Evolutionary conservation across 75 land plant species (phyloP), one percentile per base, ranked within the genome.

Genomic region (Sequoia sempervirens): DNA sequence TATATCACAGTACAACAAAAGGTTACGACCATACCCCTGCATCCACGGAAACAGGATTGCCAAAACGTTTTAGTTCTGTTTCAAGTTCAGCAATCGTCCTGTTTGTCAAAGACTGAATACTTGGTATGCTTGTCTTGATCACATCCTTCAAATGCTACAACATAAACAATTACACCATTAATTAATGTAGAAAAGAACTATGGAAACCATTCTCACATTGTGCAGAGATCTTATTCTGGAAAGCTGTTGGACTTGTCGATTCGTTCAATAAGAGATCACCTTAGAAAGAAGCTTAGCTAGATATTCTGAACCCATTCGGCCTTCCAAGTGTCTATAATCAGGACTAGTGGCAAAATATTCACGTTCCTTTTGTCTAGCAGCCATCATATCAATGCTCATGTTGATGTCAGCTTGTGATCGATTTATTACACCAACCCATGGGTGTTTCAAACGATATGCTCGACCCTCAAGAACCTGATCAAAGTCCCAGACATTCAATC

Each of bases 361-460:
- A 50, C 87, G 86, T 81, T 95, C 95, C 80, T 84, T 93, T 53
- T 79, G 58, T 56, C 97, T 88, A 20, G 97, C 97, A 84, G 82
- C 85, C 43, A 92, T 87, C 97, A 95, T 95, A 79, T 95, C 93
- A 36, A 95, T 95, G 81, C 91, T 92, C 85, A 86, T 92, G 84
- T 95, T 95, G n/a, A 95, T 95, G 85, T 95, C 97, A 69, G 94
- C 92, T 85, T 95, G 97, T 82, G 97, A 95, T n/a, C 97, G 95
- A 56, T 95, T 95, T 12, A 95, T 95, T 40, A 95, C 91, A 61
- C 97, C 97, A 85, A 95, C 94, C 97, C 97, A 95, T 30, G 95
- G 97, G 84, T 91, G 95, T 70, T 92, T 89, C 68, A 95, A 89
- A 83, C 88, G 85, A 88, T 95, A 95, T 78, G 94, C 46, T 83